phyloP scores from a whole-genome alignment of 768 basidiomycete genomes.

The Auricularia sp. region DNA sequence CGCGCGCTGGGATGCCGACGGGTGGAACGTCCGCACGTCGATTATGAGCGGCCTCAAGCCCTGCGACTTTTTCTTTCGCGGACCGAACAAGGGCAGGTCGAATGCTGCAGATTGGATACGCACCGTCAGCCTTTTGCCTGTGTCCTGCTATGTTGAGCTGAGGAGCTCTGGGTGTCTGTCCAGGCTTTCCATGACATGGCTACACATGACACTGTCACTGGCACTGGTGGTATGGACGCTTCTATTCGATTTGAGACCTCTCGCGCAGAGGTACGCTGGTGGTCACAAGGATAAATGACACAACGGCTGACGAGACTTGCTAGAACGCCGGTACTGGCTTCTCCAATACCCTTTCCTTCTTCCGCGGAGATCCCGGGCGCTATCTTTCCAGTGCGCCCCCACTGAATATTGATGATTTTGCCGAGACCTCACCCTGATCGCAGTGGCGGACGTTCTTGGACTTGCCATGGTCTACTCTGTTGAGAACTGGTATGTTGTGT shows the following conservation, averaged over 20 bases:
- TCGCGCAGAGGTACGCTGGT: constrained; percentile 16
- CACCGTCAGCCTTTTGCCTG: background rate
- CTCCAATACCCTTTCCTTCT: constrained; percentile 34
- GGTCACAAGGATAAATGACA: too few relatives aligned
- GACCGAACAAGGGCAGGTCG: background rate
- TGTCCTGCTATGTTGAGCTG: background rate
- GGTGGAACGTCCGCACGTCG: background rate
- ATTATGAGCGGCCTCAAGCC: background rate
- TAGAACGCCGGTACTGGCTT: constrained; percentile 41
- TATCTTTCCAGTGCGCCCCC: constrained; percentile 32
- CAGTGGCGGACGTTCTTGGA: constrained; percentile 38
- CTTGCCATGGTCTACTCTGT: constrained; percentile 22
- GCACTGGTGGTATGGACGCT: constrained; percentile 40
- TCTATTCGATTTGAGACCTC: constrained; percentile 39
- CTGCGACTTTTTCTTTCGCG: background rate
- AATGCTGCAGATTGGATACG: background rate
- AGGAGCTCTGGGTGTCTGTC: background rate
- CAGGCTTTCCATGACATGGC: constrained; percentile 43
- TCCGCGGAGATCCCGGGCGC: constrained; percentile 33
- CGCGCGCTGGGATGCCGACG: background rate
- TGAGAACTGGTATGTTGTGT: background rate
- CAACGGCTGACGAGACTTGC: background rate
- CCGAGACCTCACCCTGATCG: background rate
- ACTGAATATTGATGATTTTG: too few relatives aligned
- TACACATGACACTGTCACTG: constrained; percentile 34